A percentile compares a stretch with the other conserved stretches of the same genome.
phyloP scores from a whole-genome alignment of 2,329 filamentous ascomycete species.

The Pseudofabraea citricarpa region DNA sequence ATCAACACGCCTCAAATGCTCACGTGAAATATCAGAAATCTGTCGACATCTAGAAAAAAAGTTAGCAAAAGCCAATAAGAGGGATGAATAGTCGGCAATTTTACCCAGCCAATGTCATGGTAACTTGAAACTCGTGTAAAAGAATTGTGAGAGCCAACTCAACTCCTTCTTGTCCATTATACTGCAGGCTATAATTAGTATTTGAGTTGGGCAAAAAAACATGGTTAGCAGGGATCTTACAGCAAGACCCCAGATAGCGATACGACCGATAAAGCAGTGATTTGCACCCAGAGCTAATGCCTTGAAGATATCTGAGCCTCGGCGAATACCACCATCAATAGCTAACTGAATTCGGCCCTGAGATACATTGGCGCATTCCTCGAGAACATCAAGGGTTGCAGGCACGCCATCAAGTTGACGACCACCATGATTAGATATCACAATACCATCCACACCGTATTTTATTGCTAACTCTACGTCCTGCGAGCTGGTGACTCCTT shows the following conservation, averaged over 20 bases:
- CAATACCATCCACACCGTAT: conserved; percentile 50
- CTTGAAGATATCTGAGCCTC: conserved; percentile 60
- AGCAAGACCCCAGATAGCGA: conserved; percentile 35
- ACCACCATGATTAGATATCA: conserved; percentile 48
- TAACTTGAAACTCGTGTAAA: conserved; percentile 26
- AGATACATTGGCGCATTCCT: not conserved
- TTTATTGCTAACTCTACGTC: conserved; percentile 56
- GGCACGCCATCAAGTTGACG: conserved; percentile 49
- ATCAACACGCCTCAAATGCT: conserved; percentile 4
- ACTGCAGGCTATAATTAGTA: conserved; percentile 2
- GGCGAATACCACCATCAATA: conserved; percentile 55
- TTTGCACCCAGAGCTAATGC: conserved; percentile 56
- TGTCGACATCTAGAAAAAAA: conserved; percentile 20
- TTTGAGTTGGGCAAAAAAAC: not conserved
- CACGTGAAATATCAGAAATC: conserved; percentile 4
- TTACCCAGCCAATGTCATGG: conserved; percentile 28
- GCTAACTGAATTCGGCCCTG: not conserved
- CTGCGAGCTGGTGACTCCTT: conserved; percentile 47
- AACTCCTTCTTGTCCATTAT: conserved; percentile 29
- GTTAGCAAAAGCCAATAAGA: not conserved
- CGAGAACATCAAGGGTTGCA: conserved; percentile 17
- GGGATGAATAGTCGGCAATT: conserved; percentile 12
- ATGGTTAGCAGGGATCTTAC: conserved; percentile 18
- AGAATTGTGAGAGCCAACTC: conserved; percentile 29
- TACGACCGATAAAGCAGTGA: conserved; percentile 40